phyloP scores from a whole-genome alignment of 768 basidiomycete genomes.

The Collybia sordida region DNA sequence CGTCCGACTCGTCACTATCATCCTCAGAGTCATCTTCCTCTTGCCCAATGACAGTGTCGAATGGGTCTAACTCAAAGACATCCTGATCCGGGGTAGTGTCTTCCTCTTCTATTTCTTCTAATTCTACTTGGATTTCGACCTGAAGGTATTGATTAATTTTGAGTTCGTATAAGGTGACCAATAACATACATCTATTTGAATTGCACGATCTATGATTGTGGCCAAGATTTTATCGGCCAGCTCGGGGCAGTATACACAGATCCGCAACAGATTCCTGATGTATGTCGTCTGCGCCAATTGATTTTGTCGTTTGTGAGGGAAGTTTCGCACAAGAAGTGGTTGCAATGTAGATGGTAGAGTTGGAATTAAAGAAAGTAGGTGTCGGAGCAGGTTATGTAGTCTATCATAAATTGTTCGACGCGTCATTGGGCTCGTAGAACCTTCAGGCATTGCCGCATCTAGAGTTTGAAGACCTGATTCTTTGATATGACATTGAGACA shows the following conservation, averaged over 20 bases:
- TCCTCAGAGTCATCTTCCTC: slow-evolving; percentile 61
- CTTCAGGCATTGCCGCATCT: slow-evolving; percentile 55
- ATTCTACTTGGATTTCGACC: slow-evolving; percentile 97
- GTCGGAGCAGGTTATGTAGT: slow-evolving; percentile 80
- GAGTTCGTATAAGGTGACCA: background rate
- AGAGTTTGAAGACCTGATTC: slow-evolving; percentile 74
- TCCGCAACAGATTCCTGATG: slow-evolving; percentile 82
- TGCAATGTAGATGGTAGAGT: slow-evolving; percentile 86
- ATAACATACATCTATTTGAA: slow-evolving; percentile 89
- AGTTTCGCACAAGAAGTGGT: slow-evolving; percentile 79
- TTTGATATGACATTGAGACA: slow-evolving; percentile 25
- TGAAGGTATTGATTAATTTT: slow-evolving; percentile 23
- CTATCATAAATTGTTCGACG: slow-evolving; percentile 84
- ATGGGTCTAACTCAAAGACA: slow-evolving; percentile 79
- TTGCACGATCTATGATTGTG: slow-evolving; percentile 88
- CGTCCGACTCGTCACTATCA: slow-evolving; percentile 52
- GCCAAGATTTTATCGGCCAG: slow-evolving; percentile 81
- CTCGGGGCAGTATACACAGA: slow-evolving; percentile 88
- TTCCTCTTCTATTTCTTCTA: slow-evolving; percentile 85
- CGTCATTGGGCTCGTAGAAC: slow-evolving; percentile 70
- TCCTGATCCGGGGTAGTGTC: slow-evolving; percentile 52
- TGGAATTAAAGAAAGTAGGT: slow-evolving; percentile 88
- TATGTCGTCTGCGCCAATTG: slow-evolving; percentile 82
- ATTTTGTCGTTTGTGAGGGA: slow-evolving; percentile 92
- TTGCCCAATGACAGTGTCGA: slow-evolving; percentile 81